These are phyloP conservation scores for Pseudonitzschia multiseries DNA, from an alignment of 108 stramenopile species.

Conservation along the genomic window DNA sequence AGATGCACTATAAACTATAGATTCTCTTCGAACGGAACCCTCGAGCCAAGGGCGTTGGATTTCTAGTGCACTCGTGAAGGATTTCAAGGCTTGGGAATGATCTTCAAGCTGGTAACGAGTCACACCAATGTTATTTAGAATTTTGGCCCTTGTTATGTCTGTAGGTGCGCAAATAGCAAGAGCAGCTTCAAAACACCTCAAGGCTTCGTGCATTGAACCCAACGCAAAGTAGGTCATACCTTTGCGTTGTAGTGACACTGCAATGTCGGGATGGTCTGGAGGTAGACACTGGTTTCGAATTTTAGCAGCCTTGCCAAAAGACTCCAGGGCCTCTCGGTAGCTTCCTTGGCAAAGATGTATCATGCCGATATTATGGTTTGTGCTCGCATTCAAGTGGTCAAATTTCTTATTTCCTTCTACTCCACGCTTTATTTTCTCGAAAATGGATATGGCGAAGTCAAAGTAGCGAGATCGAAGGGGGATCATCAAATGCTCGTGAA, in stretches of 20 bases:
- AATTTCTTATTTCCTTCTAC: slow-evolving; percentile 23
- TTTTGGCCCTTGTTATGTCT: slow-evolving; percentile 39
- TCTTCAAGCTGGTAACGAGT: slow-evolving; percentile 39
- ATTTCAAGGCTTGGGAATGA: slow-evolving; percentile 34
- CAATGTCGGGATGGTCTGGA: slow-evolving; percentile 39
- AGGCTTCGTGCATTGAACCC: slow-evolving; percentile 26
- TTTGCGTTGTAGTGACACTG: slow-evolving; percentile 39
- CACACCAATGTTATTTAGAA: slow-evolving; percentile 61
- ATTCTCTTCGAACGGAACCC: slow-evolving; percentile 43
- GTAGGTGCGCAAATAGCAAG: slow-evolving; percentile 23
- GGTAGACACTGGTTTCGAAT: slow-evolving; percentile 35
- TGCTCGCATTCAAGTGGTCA: slow-evolving; percentile 36
- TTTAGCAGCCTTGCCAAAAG: slow-evolving; percentile 39
- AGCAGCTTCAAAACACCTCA: slow-evolving; percentile 33
- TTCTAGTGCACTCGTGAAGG: slow-evolving; percentile 46
- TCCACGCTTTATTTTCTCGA: slow-evolving; percentile 47
- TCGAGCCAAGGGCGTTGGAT: slow-evolving; percentile 54
- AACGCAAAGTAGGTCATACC: slow-evolving; percentile 45
- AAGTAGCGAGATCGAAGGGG: slow-evolving; percentile 33
- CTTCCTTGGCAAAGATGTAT: slow-evolving; percentile 39
- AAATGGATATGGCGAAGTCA: slow-evolving; percentile 39
- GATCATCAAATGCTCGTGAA: slow-evolving; percentile 42
- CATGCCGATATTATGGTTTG: slow-evolving; percentile 58
- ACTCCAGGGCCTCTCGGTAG: slow-evolving; percentile 35
- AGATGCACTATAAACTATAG: slow-evolving; percentile 51